Percentiles rank a stretch among this genome's conserved stretches.
These are phyloP conservation scores for Diplodia sapinea DNA, from an alignment of 2,329 filamentous ascomycete genomes.

Conservation along the genomic window DNA sequence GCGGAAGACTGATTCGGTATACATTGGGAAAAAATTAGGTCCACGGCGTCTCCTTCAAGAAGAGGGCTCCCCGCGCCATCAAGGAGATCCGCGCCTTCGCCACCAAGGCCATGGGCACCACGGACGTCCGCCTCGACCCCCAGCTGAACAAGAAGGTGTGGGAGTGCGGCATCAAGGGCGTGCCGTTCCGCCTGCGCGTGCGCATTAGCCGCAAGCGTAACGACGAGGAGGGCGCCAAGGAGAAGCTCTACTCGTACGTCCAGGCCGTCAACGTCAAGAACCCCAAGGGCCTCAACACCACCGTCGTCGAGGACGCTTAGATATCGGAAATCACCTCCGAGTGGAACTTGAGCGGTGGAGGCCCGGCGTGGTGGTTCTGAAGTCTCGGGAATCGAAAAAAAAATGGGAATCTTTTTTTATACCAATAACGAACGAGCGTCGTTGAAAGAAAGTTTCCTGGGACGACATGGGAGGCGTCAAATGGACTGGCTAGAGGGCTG, in stretches of 20 bases:
- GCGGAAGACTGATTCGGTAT: constrained; percentile 69
- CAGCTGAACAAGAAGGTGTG: constrained; percentile 99
- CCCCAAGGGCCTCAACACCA: constrained; percentile 94
- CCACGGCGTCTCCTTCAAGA: constrained; percentile 99
- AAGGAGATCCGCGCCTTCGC: constrained; percentile 99
- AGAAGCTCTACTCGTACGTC: constrained; percentile 99
- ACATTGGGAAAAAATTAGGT: constrained; percentile 63
- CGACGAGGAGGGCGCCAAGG: constrained; percentile 99
- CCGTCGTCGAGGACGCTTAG: constrained; percentile 75
- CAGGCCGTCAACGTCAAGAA: constrained; percentile 99
- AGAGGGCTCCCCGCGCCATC: constrained; percentile 96
- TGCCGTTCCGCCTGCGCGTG: constrained; percentile 94
- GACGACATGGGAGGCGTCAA: background rate
- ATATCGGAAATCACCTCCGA: constrained; percentile 31
- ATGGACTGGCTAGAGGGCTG: background rate
- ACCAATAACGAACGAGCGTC: background rate
- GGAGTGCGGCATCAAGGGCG: constrained; percentile 98
- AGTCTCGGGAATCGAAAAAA: background rate
- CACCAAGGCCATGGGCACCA: constrained; percentile 92
- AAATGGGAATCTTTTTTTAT: constrained; percentile 4
- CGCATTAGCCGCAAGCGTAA: constrained; percentile 99
- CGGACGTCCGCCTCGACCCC: constrained; percentile 96
- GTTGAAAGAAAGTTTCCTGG: background rate
- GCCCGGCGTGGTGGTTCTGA: background rate
- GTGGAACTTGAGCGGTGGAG: background rate